phyloP scores from a whole-genome alignment of 2,329 filamentous ascomycete species.

The Colletotrichum scovillei region DNA sequence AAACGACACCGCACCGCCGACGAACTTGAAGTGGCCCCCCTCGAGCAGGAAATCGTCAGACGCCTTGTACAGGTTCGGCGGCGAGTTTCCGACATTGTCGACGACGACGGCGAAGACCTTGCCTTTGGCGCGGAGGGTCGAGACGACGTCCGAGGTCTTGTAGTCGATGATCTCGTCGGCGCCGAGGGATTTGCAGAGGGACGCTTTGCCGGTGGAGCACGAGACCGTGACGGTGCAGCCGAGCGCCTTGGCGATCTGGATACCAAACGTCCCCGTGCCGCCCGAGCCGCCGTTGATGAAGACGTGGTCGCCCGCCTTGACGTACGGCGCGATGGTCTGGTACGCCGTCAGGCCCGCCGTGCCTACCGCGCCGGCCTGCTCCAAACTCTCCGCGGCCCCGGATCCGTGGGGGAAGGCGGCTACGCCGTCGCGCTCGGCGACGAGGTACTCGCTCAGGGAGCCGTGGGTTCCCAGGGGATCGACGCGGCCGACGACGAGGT shows the following conservation, averaged over 20 bases:
- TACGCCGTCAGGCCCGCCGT: conserved; percentile 61
- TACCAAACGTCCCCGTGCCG: conserved; percentile 69
- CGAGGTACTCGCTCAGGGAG: conserved; percentile 55
- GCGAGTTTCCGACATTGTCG: conserved; percentile 68
- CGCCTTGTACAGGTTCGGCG: conserved; percentile 63
- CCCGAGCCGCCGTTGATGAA: conserved; percentile 76
- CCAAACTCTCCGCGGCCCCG: conserved; percentile 44
- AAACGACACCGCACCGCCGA: conserved; percentile 54
- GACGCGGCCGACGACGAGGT: conserved; percentile 56
- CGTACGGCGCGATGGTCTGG: conserved; percentile 58
- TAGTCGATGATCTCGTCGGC: conserved; percentile 76
- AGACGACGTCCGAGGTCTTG: conserved; percentile 59
- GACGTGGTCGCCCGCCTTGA: conserved; percentile 64
- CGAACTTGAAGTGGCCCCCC: conserved; percentile 60
- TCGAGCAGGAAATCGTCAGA: conserved; percentile 61
- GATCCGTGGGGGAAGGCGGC: conserved; percentile 50
- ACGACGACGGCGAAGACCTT: conserved; percentile 62
- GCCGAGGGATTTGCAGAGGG: conserved; percentile 68
- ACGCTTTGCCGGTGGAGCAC: conserved; percentile 69
- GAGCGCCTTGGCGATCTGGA: conserved; percentile 73
- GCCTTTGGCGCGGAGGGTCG: conserved; percentile 57
- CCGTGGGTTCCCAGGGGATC: conserved; percentile 48
- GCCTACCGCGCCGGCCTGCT: conserved; percentile 55
- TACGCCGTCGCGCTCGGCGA: conserved; percentile 46
- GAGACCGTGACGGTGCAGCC: conserved; percentile 71